Base-by-base conservation (phyloP, 441 rosid species). In the Populus hybrid region DNA sequence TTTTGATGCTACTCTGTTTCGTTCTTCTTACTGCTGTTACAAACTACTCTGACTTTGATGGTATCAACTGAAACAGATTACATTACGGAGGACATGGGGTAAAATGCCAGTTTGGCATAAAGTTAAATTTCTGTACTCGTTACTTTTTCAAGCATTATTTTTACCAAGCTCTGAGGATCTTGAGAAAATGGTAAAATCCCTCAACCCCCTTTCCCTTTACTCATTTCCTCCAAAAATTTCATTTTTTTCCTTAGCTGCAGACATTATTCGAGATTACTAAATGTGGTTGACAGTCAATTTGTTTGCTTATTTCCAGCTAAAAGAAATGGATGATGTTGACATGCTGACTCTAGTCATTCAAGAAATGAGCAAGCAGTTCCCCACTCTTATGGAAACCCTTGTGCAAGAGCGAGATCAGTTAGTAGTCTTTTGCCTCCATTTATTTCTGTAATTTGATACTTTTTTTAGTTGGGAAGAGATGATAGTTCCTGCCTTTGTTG, bases 401-500 rank as follows among this genome's bases (percentile, higher is more conserved):
- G 97, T 94, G 45, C 94, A 90, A 79, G 99, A 96, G 80, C 89
- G 99, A 80, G 99, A 95, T 80, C 90, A 92, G 98, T 94, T 76
- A 89, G 92, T 87, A 80, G 65, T 82, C 77, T 78, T 73, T 61
- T 40, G 81, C 12, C 74, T 40, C 24, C 45, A 24, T 31, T 29
- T 33, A 56, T 28, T 14, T 75, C n/a, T 77, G 18, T 61, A 18
- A 9, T 79, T 70, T 23, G 31, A 33, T 36, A 14, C 66, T 3
- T 35, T 29, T 9, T 28, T 42, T 23, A n/a, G 29, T 35, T 33
- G 11, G 64, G 18, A 31, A 71, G n/a, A 24, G 61, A 64, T 21
- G 26, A 10, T 2, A 40, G 3, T 9, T 2, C 45, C 45, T 40
- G 2, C 45, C 45, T 40, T 9, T 53, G 61, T 16, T 16, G 8